A percentile compares a stretch with the other conserved stretches of the same genome.
Evolutionary conservation across 164 flowering plant species (phyloP).

Genomic region (Santalum album): DNA sequence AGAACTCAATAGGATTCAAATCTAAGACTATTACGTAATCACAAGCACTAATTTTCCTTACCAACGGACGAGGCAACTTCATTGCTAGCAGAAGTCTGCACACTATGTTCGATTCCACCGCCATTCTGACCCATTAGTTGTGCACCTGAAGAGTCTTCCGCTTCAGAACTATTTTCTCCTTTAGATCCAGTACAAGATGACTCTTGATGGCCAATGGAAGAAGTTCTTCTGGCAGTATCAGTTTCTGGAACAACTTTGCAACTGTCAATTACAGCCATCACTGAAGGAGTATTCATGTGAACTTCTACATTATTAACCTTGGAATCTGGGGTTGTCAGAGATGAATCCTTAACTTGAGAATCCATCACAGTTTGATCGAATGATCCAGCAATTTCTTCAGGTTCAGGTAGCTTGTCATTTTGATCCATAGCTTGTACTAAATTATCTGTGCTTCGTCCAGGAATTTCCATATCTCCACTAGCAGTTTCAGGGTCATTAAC

Average conservation of each 20-base stretch:
- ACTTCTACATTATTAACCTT: conserved; percentile 7
- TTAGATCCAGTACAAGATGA: conserved; percentile 9
- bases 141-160: background rate
- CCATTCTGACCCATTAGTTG: conserved; percentile 1
- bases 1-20: background rate
- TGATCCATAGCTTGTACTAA: conserved; percentile 10
- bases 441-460: conserved; percentile 3
- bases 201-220: conserved; percentile 7
- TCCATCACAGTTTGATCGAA: conserved; percentile 5
- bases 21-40: background rate
- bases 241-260: conserved; percentile 12
- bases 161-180: conserved; percentile 8
- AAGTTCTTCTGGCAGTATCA: background rate
- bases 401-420: conserved; percentile 11
- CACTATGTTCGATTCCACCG: background rate
- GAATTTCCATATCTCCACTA: conserved; percentile 4
- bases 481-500: conserved; percentile 4
- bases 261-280: conserved; percentile 6
- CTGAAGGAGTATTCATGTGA: conserved; percentile 2
- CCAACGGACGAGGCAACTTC: conserved; percentile 9
- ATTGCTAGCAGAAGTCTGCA: conserved; percentile 4
- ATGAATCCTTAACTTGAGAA: conserved; percentile 14
- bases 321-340: conserved; percentile 14
- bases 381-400: conserved; percentile 10
- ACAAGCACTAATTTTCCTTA: conserved; percentile 7